These are phyloP conservation scores for Collybia mongolica DNA, from an alignment of 768 basidiomycete genomes.

Conservation along the genomic window DNA sequence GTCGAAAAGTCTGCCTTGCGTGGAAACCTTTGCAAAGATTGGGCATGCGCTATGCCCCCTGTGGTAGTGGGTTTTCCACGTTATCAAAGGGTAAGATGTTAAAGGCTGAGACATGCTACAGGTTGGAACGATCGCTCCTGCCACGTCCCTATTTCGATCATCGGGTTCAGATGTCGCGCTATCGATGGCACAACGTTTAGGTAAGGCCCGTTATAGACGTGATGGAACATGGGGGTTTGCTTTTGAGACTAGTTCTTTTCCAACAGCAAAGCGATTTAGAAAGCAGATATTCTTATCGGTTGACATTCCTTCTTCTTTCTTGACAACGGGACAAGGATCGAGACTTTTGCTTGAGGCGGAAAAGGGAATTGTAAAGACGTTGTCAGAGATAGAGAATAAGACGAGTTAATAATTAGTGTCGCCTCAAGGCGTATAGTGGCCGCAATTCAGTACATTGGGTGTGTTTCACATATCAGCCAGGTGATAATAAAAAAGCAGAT, in stretches of 20 bases:
- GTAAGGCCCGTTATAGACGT: conserved; percentile 37
- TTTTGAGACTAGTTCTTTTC: conserved; percentile 11
- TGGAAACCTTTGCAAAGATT: conserved; percentile 68
- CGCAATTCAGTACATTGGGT: background rate
- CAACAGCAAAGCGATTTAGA: conserved; percentile 58
- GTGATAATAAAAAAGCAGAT: background rate
- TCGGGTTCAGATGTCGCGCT: conserved; percentile 60
- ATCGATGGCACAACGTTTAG: conserved; percentile 78
- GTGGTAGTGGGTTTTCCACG: conserved; percentile 26
- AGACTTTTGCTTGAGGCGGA: conserved; percentile 56
- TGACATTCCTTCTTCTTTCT: conserved; percentile 44
- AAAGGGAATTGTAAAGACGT: conserved; percentile 50
- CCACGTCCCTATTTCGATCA: conserved; percentile 65
- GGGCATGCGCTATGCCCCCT: conserved; percentile 82
- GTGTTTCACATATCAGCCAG: background rate
- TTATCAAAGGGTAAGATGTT: conserved; percentile 8
- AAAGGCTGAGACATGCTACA: conserved; percentile 16
- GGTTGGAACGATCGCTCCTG: conserved; percentile 39
- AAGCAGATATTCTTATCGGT: conserved; percentile 75
- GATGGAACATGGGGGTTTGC: conserved; percentile 8
- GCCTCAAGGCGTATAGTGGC: background rate
- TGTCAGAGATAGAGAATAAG: conserved; percentile 32
- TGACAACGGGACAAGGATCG: conserved; percentile 46
- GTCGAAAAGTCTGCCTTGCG: conserved; percentile 45
- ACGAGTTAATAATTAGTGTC: background rate